phyloP scores from a whole-genome alignment of 225 moss, liverwort and hornwort genomes.

The Bryoerythrophyllum caledonicum region DNA sequence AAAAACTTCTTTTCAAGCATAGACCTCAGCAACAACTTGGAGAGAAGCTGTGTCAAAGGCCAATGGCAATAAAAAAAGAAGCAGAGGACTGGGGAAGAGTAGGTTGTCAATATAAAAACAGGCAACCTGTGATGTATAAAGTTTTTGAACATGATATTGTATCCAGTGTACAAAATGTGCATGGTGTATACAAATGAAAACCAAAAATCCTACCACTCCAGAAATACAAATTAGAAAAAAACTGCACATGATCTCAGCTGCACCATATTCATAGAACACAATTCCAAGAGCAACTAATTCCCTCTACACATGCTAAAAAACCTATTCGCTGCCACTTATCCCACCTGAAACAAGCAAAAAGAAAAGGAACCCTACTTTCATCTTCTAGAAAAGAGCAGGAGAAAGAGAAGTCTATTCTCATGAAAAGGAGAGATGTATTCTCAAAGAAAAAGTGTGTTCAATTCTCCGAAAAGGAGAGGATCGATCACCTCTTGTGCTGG shows the following conservation, averaged over 20 bases:
- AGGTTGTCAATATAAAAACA: not conserved
- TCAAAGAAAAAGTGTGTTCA: no score
- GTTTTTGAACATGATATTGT: not conserved
- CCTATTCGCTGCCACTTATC: not conserved
- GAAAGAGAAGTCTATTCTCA: no score
- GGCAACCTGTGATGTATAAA: not conserved
- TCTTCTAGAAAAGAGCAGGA: not conserved
- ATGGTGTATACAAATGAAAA: constrained; percentile 17
- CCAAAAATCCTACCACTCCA: not conserved
- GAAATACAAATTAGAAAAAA: no score
- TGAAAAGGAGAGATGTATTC: no score
- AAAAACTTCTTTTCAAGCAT: no score
- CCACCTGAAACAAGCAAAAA: not conserved
- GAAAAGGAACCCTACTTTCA: not conserved
- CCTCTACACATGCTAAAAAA: not conserved
- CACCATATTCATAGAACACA: not conserved
- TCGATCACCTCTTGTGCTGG: no score
- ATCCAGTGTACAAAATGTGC: not conserved
- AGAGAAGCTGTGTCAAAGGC: no score
- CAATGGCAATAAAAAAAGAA: no score
- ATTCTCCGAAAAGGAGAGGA: no score
- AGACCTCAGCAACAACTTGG: no score
- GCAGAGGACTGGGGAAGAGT: not conserved
- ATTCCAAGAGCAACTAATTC: not conserved
- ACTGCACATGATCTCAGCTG: not conserved